Conservation (phyloP, 2,329 filamentous ascomycete species). For the Daldinia sp. region DNA sequence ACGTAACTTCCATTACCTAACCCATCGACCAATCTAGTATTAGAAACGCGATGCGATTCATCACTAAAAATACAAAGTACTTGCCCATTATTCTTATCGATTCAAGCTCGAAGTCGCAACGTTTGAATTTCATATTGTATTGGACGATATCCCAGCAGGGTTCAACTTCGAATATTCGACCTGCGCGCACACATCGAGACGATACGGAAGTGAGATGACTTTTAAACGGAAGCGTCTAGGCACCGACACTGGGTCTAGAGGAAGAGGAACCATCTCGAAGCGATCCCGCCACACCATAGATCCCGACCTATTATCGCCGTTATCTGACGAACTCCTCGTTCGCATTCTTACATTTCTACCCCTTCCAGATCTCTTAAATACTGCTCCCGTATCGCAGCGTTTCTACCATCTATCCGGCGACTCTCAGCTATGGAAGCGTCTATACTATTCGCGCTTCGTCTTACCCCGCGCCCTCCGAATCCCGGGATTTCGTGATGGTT, state of each 20-base stretch:
- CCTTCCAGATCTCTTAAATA: conserved; percentile 70
- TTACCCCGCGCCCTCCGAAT: conserved; percentile 80
- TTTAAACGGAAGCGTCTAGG: conserved; percentile 39
- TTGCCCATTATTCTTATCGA: conserved; percentile 12
- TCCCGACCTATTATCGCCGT: conserved; percentile 70
- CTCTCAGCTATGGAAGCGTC: conserved; percentile 87
- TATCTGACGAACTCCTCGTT: conserved; percentile 89
- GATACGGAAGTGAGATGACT: conserved; percentile 25
- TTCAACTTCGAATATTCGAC: neutral
- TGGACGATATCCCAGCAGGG: neutral
- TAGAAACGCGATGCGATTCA: neutral
- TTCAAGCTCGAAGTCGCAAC: neutral
- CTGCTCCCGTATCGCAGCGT: conserved; percentile 74
- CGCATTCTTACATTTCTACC: conserved; percentile 83
- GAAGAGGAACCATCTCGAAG: conserved; percentile 49
- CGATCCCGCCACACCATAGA: conserved; percentile 47
- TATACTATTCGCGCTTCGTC: conserved; percentile 89
- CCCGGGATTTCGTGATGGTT: conserved; percentile 65
- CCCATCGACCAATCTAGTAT: too few relatives aligned
- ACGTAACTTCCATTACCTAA: neutral
- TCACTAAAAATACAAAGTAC: neutral
- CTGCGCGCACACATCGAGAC: neutral
- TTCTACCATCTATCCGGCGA: conserved; percentile 78
- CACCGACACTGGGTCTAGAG: conserved; percentile 32
- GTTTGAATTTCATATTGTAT: neutral